Conservation (phyloP, 768 basidiomycete genomes). For the Trametes cingulata region DNA sequence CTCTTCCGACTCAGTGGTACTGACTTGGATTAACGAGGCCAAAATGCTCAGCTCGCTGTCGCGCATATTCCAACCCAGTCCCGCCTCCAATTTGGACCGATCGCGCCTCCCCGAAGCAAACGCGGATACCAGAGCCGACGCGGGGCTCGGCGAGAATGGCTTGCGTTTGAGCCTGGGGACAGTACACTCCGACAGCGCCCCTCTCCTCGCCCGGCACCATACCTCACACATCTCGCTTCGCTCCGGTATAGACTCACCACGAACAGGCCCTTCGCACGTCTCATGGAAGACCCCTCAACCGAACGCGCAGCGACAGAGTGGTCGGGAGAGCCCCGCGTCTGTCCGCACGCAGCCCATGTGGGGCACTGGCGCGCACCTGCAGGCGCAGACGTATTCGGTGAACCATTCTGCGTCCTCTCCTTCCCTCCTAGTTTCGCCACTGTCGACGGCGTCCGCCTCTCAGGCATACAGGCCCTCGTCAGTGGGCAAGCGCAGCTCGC, state of each 20-base stretch:
- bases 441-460: constrained; percentile 4
- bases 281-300: constrained; percentile 22
- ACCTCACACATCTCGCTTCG: constrained; percentile 5
- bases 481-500: constrained; percentile 19
- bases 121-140: background rate
- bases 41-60: constrained; percentile 22
- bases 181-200: constrained; percentile 13
- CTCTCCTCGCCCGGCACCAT: constrained; percentile 11
- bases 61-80: constrained; percentile 19
- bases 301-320: constrained; percentile 1
- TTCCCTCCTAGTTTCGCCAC: constrained; percentile 14
- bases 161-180: constrained; percentile 1
- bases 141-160: background rate
- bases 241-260: constrained; percentile 1
- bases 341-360: constrained; percentile 9
- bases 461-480: constrained; percentile 9
- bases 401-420: constrained; percentile 21
- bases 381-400: constrained; percentile 9
- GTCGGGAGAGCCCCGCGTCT: constrained; percentile 11
- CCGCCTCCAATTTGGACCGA: constrained; percentile 3
- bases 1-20: too few species aligned
- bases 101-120: background rate
- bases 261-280: constrained; percentile 22
- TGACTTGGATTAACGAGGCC: background rate
- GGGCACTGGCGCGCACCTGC: constrained; percentile 1